A percentile compares a stretch with the other conserved stretches of the same genome.
phyloP scores from a whole-genome alignment of 306 rosid genomes.

The Fragaria ananassa region DNA sequence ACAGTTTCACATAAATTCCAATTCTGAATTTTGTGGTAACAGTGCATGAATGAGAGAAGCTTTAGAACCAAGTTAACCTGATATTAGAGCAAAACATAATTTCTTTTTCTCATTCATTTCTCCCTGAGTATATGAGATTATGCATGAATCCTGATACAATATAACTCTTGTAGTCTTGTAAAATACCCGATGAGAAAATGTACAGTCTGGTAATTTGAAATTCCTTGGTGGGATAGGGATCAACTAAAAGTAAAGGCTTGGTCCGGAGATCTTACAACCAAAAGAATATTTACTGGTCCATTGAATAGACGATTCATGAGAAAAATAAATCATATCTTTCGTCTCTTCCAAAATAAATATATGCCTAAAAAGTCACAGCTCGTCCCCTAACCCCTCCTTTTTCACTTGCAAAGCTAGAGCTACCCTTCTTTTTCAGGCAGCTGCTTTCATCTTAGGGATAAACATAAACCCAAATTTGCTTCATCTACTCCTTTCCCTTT shows the following conservation, averaged over 20 bases:
- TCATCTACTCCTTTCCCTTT: neutral
- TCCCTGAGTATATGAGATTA: neutral
- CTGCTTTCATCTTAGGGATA: neutral
- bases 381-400: neutral
- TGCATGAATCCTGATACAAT: neutral
- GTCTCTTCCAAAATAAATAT: neutral
- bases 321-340: neutral
- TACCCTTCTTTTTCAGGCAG: slow-evolving; percentile 4
- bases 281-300: slow-evolving; percentile 27
- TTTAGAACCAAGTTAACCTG: neutral
- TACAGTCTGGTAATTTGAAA: neutral
- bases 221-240: slow-evolving; percentile 5
- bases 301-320: slow-evolving; percentile 37
- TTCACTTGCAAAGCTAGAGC: slow-evolving; percentile 1
- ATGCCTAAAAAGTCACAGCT: slow-evolving; percentile 14
- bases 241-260: slow-evolving; percentile 5
- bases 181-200: neutral
- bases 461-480: neutral
- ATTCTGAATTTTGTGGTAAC: neutral
- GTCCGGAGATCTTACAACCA: slow-evolving; percentile 13
- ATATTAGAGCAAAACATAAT: neutral
- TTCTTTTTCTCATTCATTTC: neutral
- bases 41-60: neutral
- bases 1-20: neutral
- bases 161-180: neutral